phyloP scores from a whole-genome alignment of 2,329 filamentous ascomycete genomes.

The Ustilaginoidea virens region DNA sequence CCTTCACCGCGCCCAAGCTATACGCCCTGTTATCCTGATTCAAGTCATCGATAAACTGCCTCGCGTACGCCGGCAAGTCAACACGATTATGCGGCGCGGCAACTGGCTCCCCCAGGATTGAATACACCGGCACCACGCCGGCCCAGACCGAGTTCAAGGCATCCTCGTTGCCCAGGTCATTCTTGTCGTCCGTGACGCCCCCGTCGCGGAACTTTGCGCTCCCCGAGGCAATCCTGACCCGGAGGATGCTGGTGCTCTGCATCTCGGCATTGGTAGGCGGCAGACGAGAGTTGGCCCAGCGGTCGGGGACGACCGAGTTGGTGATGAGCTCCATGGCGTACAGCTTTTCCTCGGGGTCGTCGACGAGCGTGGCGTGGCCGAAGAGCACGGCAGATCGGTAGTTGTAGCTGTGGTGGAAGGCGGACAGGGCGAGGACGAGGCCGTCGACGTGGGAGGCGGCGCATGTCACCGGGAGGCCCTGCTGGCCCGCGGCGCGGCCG shows the following conservation, averaged over 20 bases:
- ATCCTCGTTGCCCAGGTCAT: conserved; percentile 28
- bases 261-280: conserved; percentile 63
- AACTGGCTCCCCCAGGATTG: conserved; percentile 47
- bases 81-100: conserved; percentile 43
- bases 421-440: conserved; percentile 62
- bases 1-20: conserved; percentile 12
- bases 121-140: conserved; percentile 47
- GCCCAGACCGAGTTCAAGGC: conserved; percentile 33
- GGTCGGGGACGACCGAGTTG: conserved; percentile 50
- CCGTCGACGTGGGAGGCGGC: conserved; percentile 65
- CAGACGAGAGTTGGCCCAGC: conserved; percentile 54
- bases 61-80: conserved; percentile 46
- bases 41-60: conserved; percentile 21
- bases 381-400: conserved; percentile 71
- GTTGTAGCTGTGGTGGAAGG: conserved; percentile 73
- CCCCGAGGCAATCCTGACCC: conserved; percentile 51
- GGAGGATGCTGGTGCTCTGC: conserved; percentile 57
- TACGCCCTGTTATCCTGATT: conserved; percentile 20
- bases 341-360: conserved; percentile 52
- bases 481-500: conserved; percentile 16
- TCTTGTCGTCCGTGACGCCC: conserved; percentile 38
- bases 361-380: conserved; percentile 54
- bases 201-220: conserved; percentile 63
- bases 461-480: conserved; percentile 55
- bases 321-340: conserved; percentile 71